Evolutionary conservation across 106 monocot genomes (phyloP).

Genomic region (Xerophyta viscosa): DNA sequence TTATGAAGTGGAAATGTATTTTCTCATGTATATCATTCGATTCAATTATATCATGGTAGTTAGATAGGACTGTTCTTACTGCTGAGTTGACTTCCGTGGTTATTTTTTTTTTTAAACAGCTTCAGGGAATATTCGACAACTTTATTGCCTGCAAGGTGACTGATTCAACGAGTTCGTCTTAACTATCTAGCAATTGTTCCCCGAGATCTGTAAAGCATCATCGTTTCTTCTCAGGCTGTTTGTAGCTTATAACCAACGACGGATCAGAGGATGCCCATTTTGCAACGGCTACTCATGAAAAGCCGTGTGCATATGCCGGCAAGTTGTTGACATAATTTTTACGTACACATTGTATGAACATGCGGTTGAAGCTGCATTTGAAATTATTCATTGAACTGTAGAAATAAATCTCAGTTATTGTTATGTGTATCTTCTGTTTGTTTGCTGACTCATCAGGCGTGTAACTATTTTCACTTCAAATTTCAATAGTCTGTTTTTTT

Average conservation of each 20-base stretch:
- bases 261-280: neutral
- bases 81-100: neutral
- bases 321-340: neutral
- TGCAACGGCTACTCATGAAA: neutral
- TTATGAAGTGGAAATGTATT: too few relatives aligned
- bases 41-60: too few relatives aligned
- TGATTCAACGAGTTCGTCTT: slow-evolving; percentile 14
- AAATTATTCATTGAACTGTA: neutral
- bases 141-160: slow-evolving; percentile 81
- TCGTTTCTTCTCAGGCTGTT: neutral
- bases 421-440: neutral
- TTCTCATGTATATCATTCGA: too few relatives aligned
- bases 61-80: neutral
- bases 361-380: neutral
- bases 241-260: neutral
- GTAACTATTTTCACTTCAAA: neutral
- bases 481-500: too few relatives aligned
- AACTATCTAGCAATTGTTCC: too few relatives aligned
- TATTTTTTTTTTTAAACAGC: slow-evolving; percentile 33
- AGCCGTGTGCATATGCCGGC: neutral
- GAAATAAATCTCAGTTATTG: neutral
- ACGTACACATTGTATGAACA: neutral
- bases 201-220: neutral
- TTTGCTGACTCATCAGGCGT: neutral
- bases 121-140: slow-evolving; percentile 84